These are phyloP conservation scores for Coprinellus micaceus DNA, from an alignment of 768 basidiomycete genomes.

Conservation along the genomic window DNA sequence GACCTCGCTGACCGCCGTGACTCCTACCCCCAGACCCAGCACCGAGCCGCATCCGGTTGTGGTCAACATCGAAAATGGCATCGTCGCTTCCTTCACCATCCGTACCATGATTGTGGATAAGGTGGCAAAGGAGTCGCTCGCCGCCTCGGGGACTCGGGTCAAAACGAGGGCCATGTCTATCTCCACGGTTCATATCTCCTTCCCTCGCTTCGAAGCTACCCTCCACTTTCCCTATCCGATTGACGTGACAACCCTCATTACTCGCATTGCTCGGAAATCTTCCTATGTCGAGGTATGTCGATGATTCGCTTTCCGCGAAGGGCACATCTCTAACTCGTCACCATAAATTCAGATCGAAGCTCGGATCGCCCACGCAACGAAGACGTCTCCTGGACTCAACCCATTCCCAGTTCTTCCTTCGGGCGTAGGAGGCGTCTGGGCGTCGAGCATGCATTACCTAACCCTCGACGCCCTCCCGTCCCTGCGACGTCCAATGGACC, in stretches of 20 bases:
- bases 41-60: no score
- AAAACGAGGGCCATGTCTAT: not conserved
- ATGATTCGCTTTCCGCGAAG: slow-evolving; percentile 15
- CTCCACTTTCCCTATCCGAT: not conserved
- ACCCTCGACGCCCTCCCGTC: slow-evolving; percentile 19
- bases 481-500: not conserved
- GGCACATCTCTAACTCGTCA: slow-evolving; percentile 19
- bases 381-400: slow-evolving; percentile 14
- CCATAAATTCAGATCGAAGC: slow-evolving; percentile 23
- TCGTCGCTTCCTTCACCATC: not conserved
- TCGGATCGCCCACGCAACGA: slow-evolving; percentile 15
- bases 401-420: slow-evolving; percentile 26
- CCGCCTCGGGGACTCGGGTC: not conserved
- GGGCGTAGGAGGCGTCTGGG: slow-evolving; percentile 9
- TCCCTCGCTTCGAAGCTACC: not conserved
- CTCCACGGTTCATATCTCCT: not conserved
- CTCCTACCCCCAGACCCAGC: no score
- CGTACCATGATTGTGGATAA: not conserved
- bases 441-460: slow-evolving; percentile 32
- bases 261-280: slow-evolving; percentile 53
- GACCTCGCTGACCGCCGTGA: not conserved
- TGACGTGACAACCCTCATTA: not conserved
- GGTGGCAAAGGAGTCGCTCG: not conserved
- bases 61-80: no score
- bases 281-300: slow-evolving; percentile 41